These are phyloP conservation scores for Danielia reshetovae DNA, from an alignment of 805 yeast genomes.

Conservation along the genomic window DNA sequence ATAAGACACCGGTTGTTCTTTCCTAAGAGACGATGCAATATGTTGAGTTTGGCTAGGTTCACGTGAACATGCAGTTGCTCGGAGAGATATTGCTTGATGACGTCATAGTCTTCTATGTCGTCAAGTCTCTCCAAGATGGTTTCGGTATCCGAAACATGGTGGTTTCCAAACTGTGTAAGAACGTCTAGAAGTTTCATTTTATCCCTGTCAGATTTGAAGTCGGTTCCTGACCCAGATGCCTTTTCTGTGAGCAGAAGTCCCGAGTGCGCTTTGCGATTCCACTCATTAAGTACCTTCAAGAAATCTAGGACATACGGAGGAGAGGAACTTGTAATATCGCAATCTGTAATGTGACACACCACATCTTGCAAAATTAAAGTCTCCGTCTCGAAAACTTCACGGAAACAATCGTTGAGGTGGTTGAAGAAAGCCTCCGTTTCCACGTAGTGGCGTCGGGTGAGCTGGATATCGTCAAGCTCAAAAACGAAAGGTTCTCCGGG, in stretches of 20 bases:
- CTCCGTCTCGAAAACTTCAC: slow-evolving; percentile 2
- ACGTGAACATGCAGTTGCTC: slow-evolving; percentile 16
- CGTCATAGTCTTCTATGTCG: slow-evolving; percentile 3
- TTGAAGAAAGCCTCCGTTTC: slow-evolving; percentile 26
- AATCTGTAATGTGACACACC: slow-evolving; percentile 8
- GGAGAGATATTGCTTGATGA: slow-evolving; percentile 13
- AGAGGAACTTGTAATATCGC: not conserved
- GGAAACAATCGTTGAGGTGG: slow-evolving; percentile 16
- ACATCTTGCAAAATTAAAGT: slow-evolving; percentile 9
- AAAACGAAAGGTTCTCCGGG: slow-evolving; percentile 18
- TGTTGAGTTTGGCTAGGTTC: slow-evolving; percentile 16
- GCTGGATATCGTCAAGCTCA: slow-evolving; percentile 19
- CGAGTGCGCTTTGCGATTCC: slow-evolving; percentile 22
- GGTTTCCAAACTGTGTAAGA: slow-evolving; percentile 28
- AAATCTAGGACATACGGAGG: slow-evolving; percentile 20
- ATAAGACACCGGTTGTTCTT: slow-evolving; percentile 24
- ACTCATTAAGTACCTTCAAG: slow-evolving; percentile 20
- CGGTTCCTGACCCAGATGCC: not conserved
- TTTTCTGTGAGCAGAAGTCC: slow-evolving; percentile 14
- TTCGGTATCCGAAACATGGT: slow-evolving; percentile 5
- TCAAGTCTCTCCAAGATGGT: slow-evolving; percentile 4
- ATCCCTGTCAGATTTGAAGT: slow-evolving; percentile 22
- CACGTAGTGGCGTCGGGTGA: slow-evolving; percentile 22
- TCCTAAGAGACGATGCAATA: slow-evolving; percentile 25
- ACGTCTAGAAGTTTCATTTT: slow-evolving; percentile 33